Conservation (phyloP, 1,284 basidiomycete genomes). For the Ganoderma leucocontextum region DNA sequence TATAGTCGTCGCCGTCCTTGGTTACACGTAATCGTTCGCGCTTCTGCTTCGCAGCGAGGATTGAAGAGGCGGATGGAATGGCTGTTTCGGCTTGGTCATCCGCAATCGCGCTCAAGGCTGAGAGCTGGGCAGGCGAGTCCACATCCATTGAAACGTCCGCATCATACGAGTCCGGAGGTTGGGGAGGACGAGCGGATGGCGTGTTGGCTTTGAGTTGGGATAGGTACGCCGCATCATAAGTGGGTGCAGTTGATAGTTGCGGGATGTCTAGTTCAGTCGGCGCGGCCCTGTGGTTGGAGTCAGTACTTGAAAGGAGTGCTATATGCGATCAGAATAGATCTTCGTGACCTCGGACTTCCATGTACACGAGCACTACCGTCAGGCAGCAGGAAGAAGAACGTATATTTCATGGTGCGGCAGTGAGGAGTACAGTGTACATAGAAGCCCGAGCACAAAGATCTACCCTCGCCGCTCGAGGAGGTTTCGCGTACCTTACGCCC, state of each 20-base stretch:
- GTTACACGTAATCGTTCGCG: slow-evolving; percentile 68
- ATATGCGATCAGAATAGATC: neutral
- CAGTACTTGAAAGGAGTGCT: neutral
- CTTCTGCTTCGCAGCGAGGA: slow-evolving; percentile 82
- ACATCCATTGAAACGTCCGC: slow-evolving; percentile 62
- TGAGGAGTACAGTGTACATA: slow-evolving; percentile 27
- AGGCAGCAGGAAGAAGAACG: neutral
- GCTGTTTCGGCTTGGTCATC: slow-evolving; percentile 46
- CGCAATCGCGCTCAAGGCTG: slow-evolving; percentile 12
- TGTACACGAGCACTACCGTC: slow-evolving; percentile 12
- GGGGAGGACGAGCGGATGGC: slow-evolving; percentile 61
- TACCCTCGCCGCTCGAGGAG: neutral
- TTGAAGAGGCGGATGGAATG: slow-evolving; percentile 82
- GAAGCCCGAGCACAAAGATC: slow-evolving; percentile 25
- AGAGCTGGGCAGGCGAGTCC: slow-evolving; percentile 45
- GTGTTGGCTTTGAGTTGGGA: slow-evolving; percentile 87
- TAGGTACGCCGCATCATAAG: slow-evolving; percentile 83
- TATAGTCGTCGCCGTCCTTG: slow-evolving; percentile 72
- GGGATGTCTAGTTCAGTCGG: slow-evolving; percentile 60
- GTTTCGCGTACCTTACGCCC: slow-evolving; percentile 45
- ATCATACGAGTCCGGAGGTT: slow-evolving; percentile 49
- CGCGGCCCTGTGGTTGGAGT: slow-evolving; percentile 38
- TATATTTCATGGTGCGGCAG: slow-evolving; percentile 18
- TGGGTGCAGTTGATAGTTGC: slow-evolving; percentile 55
- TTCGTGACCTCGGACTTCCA: slow-evolving; percentile 24